Base-by-base conservation (phyloP, 139 green algal genomes). In the Coelastrella sp. region DNA sequence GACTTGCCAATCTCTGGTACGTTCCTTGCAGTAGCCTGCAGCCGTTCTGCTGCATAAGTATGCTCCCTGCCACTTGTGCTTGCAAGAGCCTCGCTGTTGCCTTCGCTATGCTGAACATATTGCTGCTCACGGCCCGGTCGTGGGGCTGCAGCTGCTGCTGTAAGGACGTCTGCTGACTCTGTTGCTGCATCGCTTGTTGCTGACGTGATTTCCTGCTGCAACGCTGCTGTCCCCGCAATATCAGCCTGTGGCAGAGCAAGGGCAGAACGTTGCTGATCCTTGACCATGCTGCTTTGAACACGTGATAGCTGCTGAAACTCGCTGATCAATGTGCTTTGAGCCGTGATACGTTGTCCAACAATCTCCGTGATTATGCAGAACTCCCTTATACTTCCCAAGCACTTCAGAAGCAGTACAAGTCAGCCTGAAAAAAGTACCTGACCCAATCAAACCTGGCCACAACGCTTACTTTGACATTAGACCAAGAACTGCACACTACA, bases 51-150 rank as follows among this genome's bases (percentile, higher is more conserved):
- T 85, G 27, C 57, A 38, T n/a, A 35, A 38, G 21, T 53, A 25
- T 51, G 45, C 3, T 60, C 41, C 32, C 81, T 40, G 34, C 68
- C 79, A 25, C 81, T 63, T 27, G 21, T 82, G 75, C 53, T 77
- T 41, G 69, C 64, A 40, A 40, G n/a, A 40, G 38, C 38, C 62
- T 37, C 69, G 32, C n/a, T 72, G 76, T 50, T 62, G 50, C 38
- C 51, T 51, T n/a, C n/a, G n/a, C n/a, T n/a, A n/a, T 72, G 75
- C 53, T 57, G 75, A 45, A 68, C n/a, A n/a, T n/a, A 23, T 30
- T 82, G 50, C 32, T 72, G 50, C 53, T 25, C 51, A 9, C 40
- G 17, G 37, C 40, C 43, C 15, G 38, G 67, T 5, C 67, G 35
- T 21, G 67, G 67, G 23, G 67, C 67, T 34, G 67, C 67, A 32